Evolutionary conservation across 352 stramenopile genomes (phyloP).

Genomic region (Phytophthora macrochlamydospora): DNA sequence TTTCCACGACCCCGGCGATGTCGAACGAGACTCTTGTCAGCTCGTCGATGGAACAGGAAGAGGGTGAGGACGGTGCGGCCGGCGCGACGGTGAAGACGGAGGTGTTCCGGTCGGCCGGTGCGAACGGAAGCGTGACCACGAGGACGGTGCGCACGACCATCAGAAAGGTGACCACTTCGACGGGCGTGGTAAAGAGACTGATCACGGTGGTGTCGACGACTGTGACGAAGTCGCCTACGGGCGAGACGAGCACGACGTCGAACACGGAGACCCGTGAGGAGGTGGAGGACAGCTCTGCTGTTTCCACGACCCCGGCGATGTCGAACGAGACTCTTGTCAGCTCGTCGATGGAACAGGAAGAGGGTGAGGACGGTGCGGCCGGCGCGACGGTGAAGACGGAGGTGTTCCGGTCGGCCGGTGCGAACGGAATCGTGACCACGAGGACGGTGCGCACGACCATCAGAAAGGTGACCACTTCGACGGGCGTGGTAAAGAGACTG

Average conservation of each 20-base stretch:
- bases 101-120: constrained; percentile 24
- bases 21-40: constrained; percentile 8
- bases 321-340: neutral
- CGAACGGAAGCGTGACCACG: constrained; percentile 28
- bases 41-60: constrained; percentile 14
- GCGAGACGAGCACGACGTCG: constrained; percentile 26
- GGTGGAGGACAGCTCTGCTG: constrained; percentile 1
- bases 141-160: constrained; percentile 40
- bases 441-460: neutral
- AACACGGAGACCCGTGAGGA: constrained; percentile 21
- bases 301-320: neutral
- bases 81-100: constrained; percentile 31
- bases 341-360: neutral
- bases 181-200: constrained; percentile 26
- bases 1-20: neutral
- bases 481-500: neutral
- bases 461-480: neutral
- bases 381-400: neutral
- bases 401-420: neutral
- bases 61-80: constrained; percentile 20
- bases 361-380: neutral
- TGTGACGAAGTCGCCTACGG: constrained; percentile 20
- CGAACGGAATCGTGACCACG: neutral
- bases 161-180: constrained; percentile 22
- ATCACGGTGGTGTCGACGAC: constrained; percentile 35